phyloP scores from a whole-genome alignment of 1,139 yeast genomes.

The Kodamaea anthophila region DNA sequence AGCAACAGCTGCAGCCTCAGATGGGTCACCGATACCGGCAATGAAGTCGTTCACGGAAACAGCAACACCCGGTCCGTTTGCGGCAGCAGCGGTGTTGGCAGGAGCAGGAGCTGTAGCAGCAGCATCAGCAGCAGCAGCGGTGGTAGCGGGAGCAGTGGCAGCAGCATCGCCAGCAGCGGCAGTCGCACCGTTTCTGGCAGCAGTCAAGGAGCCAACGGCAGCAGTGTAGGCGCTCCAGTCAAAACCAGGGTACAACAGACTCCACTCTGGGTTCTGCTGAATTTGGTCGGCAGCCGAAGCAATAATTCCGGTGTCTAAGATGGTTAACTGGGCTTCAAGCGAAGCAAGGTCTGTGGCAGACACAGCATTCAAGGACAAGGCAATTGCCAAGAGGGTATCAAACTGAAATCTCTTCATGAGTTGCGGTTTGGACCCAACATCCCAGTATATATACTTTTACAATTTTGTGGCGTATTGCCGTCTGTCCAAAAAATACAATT shows the following conservation, averaged over 20 bases:
- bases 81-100: background rate
- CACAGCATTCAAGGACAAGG: conserved; percentile 4
- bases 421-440: too few relatives aligned
- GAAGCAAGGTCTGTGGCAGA: conserved; percentile 5
- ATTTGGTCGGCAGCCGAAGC: conserved; percentile 6
- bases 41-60: too few relatives aligned
- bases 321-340: conserved; percentile 5
- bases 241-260: conserved; percentile 4
- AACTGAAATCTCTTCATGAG: conserved; percentile 2
- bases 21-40: conserved; percentile 3
- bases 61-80: conserved; percentile 1
- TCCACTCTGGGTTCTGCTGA: conserved; percentile 3
- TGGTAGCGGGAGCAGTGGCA: conserved; percentile 4
- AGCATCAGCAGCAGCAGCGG: conserved; percentile 2
- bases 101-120: background rate
- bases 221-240: conserved; percentile 7
- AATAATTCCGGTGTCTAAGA: conserved; percentile 6
- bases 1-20: conserved; percentile 6
- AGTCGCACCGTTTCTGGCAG: conserved; percentile 2
- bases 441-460: too few relatives aligned
- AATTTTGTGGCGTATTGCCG: too few relatives aligned
- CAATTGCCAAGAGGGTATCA: conserved; percentile 5
- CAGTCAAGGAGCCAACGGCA: conserved; percentile 7
- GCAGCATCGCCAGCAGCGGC: conserved; percentile 4
- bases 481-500: too few relatives aligned